Base-by-base conservation (phyloP, 345 rosid genomes). In the Salix exigua region DNA sequence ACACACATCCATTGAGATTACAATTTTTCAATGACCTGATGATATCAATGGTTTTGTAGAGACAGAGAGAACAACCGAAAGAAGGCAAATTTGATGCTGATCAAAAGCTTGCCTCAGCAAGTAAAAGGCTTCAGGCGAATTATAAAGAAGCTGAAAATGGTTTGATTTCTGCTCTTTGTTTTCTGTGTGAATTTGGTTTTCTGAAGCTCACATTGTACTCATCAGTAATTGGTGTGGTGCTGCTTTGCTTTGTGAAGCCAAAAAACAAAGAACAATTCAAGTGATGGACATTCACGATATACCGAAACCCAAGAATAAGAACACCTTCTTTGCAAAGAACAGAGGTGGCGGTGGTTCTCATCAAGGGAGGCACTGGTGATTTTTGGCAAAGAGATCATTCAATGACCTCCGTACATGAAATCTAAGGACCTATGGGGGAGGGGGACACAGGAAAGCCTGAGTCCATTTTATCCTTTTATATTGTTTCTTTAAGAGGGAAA, bases 281-380 rank as follows among this genome's bases (percentile, higher is more conserved):
- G 97, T 96, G 92, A 96, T 96, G 99, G 99, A 89, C 85, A 91
- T 96, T 82, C 95, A 92, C 62, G 97, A 96, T 83, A 83, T 96
- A 74, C 99, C 99, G 66, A 96, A 96, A 86, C 93, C 97, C 68
- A 94, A 89, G 94, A 94, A 92, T 66, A 94, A 88, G 93, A 96
- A 93, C 53, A 72, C 91, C 76, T 96, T 89, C 91, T 92, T 94
- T 75, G 85, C 88, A 31, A 92, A 89, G 91, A 91, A 89, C 88
- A 95, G 90, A 80, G 92, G 91, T 31, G 55, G 4, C 4, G 92
- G 87, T 58, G 83, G 90, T 86, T 92, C 94, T 81, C 97, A 96
- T 81, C 97, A 96, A 38, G 98, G 92, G 81, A 92, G 94, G 91
- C 97, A 89, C 76, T 90, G 97, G 97, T 96, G 91, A 91, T 72